Conservation (phyloP, 352 stramenopile species). For the Globisporangium lucens region DNA sequence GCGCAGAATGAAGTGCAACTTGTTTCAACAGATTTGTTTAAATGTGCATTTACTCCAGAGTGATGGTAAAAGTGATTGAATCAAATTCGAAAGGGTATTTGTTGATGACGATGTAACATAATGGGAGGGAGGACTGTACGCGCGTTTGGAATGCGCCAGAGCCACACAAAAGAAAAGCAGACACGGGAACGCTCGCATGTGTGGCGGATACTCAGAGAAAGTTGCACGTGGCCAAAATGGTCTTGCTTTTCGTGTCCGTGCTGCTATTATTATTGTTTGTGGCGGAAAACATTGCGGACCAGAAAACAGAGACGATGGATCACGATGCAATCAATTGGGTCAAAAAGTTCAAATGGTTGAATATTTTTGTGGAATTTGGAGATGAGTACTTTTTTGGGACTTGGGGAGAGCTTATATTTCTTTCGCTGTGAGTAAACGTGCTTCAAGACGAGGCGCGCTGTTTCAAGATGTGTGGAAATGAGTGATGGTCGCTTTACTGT, state of each 20-base stretch:
- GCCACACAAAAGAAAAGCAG: not conserved
- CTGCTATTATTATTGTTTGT: not conserved
- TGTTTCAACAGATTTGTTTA: too few species aligned
- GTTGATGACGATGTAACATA: too few species aligned
- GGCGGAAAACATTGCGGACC: not conserved
- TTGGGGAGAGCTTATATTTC: not conserved
- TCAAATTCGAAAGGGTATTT: too few species aligned
- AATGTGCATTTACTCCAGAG: too few species aligned
- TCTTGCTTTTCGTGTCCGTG: not conserved
- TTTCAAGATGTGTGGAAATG: not conserved
- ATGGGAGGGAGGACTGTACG: too few species aligned
- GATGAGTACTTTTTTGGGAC: not conserved
- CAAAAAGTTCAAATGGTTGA: not conserved
- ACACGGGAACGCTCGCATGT: not conserved
- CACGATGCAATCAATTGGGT: not conserved
- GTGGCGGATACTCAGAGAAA: not conserved
- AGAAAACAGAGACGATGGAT: not conserved
- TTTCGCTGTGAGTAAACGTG: not conserved
- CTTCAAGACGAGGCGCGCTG: conserved; percentile 2
- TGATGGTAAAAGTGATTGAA: too few species aligned
- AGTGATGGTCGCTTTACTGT: conserved; percentile 1
- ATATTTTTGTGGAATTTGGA: not conserved
- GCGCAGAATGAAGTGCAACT: too few species aligned
- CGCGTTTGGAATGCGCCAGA: not conserved
- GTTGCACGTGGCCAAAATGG: not conserved